These are phyloP conservation scores for Albophoma yamanashiensis DNA, from an alignment of 2,329 filamentous ascomycete species.

Conservation along the genomic window DNA sequence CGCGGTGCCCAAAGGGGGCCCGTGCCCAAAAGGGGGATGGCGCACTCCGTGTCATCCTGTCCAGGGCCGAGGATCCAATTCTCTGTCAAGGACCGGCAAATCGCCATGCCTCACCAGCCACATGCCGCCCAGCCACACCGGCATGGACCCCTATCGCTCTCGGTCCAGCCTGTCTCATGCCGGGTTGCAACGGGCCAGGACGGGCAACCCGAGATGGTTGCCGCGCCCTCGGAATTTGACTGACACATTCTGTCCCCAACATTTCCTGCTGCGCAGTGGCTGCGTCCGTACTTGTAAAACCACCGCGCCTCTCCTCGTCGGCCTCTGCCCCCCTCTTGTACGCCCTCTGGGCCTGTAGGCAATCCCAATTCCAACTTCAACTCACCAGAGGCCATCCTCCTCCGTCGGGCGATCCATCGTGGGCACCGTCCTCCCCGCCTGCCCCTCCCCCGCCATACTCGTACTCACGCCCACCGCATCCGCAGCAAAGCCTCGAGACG, in stretches of 20 bases:
- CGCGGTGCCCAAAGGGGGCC: background rate
- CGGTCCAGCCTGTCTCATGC: background rate
- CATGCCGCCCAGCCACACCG: background rate
- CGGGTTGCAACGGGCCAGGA: constrained; percentile 4
- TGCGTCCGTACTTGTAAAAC: background rate
- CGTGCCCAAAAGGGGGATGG: no score
- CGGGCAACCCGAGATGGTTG: background rate
- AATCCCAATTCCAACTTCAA: background rate
- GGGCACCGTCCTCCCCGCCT: background rate
- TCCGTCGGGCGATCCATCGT: background rate
- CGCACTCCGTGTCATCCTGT: no score
- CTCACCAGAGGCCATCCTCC: background rate
- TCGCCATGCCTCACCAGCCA: background rate
- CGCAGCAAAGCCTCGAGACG: background rate
- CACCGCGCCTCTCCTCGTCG: background rate
- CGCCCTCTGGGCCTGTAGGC: background rate
- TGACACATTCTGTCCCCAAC: background rate
- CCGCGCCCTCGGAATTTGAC: background rate
- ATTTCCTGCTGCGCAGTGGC: background rate
- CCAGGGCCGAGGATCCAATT: background rate
- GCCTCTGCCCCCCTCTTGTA: background rate
- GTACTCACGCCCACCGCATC: background rate
- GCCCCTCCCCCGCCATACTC: constrained; percentile 4
- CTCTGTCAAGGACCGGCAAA: background rate
- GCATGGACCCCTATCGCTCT: background rate